These are phyloP conservation scores for Globisporangium emineosum DNA, from an alignment of 352 stramenopile species.

Conservation along the genomic window DNA sequence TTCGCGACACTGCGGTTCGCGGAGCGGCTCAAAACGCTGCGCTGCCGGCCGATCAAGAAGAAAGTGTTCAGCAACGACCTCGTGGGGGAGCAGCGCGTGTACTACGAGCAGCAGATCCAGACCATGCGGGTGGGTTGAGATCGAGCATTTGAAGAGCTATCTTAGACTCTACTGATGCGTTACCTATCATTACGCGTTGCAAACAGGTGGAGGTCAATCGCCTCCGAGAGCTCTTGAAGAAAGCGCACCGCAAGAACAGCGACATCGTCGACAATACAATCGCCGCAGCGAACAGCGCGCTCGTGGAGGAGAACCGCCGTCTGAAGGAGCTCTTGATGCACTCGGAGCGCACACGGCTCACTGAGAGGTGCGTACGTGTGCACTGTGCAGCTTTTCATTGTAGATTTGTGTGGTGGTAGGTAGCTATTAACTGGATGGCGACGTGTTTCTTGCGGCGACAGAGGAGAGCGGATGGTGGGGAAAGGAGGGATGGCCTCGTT, in stretches of 20 bases:
- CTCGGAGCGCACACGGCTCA: constrained; percentile 40
- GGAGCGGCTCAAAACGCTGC: constrained; percentile 57
- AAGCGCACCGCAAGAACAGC: constrained; percentile 32
- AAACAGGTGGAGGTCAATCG: constrained; percentile 52
- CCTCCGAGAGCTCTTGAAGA: constrained; percentile 47
- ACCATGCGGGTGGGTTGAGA: constrained; percentile 43
- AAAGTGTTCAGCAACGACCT: constrained; percentile 51
- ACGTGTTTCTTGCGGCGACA: background rate
- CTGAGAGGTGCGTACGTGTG: constrained; percentile 33
- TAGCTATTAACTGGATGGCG: background rate
- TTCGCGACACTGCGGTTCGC: constrained; percentile 72
- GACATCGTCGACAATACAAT: constrained; percentile 22
- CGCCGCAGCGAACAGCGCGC: constrained; percentile 34
- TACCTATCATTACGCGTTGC: background rate
- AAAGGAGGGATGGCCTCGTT: constrained; percentile 13
- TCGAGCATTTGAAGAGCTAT: background rate
- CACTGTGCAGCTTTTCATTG: background rate
- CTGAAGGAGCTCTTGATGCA: constrained; percentile 59
- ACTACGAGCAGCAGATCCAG: constrained; percentile 71
- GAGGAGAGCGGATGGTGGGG: constrained; percentile 16
- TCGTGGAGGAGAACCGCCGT: constrained; percentile 60
- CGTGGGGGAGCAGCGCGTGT: constrained; percentile 49
- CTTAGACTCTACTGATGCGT: background rate
- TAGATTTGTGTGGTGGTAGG: background rate
- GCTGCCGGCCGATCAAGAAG: constrained; percentile 47